Evolutionary conservation across 768 basidiomycete genomes (phyloP), one percentile per base, ranked within the genome.

Genomic region (Suillus cothurnatus): DNA sequence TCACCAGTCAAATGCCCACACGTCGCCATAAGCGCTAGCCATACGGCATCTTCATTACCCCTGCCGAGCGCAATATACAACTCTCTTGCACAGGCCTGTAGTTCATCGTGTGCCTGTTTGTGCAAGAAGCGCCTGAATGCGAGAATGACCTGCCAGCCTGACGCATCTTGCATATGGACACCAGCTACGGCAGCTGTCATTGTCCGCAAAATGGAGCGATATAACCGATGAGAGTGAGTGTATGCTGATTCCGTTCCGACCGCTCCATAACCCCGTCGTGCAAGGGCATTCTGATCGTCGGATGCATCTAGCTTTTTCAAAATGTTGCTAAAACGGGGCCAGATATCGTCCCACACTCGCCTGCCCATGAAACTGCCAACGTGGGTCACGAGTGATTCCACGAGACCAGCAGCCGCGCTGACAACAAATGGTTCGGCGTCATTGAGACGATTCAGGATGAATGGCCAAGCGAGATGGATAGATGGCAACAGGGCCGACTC

Each of bases 381-480:
- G 68, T 92, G 81, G 43, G 72, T 78, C 0, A 87, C 85, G 45
- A 99, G 81, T 1, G 85, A 78, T 68, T 92, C 91, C n/a, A 98
- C 79, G 52, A 97, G 79, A 4, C 77, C 78, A 1, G 91, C 88
- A 1, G 94, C 89, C 28, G 91, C 90, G 62, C 85, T 85, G 67
- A 95, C 86, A 34, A 99, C 94, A 70, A 88, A 95, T 0, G 88
- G 79, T 72, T 95, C 91, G 0, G 81, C 52, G 71, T 95, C 93
- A 17, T 76, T 73, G 15, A 99, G 81, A 9, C 97, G 85, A 69
- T 94, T 94, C 63, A 99, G 78, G 69, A 99, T 87, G 75, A 90
- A 93, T n/a, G 94, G 94, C 97, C 97, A 99, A 2, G 93, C 91
- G 26, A 85, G 84, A 76, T 99, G 93, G 41, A 98, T 85, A 6